Percentiles rank a stretch among this genome's conserved stretches.
Conservation (phyloP, 257 asterid genomes). For the Craterostigma plantagineum region DNA sequence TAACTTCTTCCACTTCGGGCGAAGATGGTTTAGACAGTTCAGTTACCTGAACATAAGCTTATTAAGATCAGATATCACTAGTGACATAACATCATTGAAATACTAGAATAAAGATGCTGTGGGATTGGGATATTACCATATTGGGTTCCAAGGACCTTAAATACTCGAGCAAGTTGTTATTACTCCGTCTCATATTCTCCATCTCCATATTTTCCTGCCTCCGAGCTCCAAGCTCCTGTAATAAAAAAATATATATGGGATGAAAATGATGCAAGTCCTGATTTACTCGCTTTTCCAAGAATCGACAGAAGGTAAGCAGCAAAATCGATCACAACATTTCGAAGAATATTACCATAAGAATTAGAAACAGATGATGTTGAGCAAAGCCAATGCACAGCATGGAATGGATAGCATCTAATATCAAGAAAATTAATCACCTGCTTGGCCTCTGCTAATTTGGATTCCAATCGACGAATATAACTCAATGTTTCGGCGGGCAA, state of each 20-base stretch:
- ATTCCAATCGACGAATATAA: conserved; percentile 55
- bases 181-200: conserved; percentile 37
- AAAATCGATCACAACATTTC: too few relatives aligned
- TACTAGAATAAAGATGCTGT: neutral
- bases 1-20: conserved; percentile 77
- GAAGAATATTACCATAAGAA: too few relatives aligned
- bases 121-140: conserved; percentile 33
- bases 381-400: neutral
- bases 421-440: conserved; percentile 30
- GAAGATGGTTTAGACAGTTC: conserved; percentile 87
- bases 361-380: too few relatives aligned
- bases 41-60: conserved; percentile 29
- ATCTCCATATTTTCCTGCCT: conserved; percentile 44
- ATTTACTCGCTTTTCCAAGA: too few relatives aligned
- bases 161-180: conserved; percentile 71
- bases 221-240: conserved; percentile 48
- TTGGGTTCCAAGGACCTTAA: conserved; percentile 77
- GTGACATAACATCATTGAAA: neutral
- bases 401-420: too few relatives aligned
- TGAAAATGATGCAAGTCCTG: too few relatives aligned
- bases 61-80: neutral
- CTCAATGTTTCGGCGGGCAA: conserved; percentile 46
- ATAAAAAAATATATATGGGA: too few relatives aligned
- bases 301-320: too few relatives aligned
- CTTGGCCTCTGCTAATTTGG: conserved; percentile 40